Conservation (phyloP, 2,329 filamentous ascomycete genomes). For the Helotiales sp. region DNA sequence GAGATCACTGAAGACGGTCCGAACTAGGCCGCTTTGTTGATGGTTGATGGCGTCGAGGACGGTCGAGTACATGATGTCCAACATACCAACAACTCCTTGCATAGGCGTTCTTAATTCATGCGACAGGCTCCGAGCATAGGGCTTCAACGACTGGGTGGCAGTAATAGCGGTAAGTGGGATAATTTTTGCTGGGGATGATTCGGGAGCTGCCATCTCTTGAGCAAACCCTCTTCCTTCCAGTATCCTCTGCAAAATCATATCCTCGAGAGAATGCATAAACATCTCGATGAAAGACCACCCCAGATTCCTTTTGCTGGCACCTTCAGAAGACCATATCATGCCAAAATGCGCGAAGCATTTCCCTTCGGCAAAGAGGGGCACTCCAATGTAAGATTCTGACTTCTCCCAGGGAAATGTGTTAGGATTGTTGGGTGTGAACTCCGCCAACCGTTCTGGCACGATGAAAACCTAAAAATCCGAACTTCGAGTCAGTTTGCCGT, state of each 20-base stretch:
- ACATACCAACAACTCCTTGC: constrained; percentile 77
- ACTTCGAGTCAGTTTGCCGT: not conserved
- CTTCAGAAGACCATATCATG: constrained; percentile 71
- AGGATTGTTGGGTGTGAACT: constrained; percentile 64
- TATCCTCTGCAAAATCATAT: constrained; percentile 64
- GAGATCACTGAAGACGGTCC: constrained; percentile 63
- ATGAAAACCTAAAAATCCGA: constrained; percentile 55
- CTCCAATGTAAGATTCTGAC: constrained; percentile 69
- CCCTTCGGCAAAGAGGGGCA: constrained; percentile 67
- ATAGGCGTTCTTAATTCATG: constrained; percentile 76
- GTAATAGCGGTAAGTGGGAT: constrained; percentile 61
- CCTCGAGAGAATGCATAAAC: constrained; percentile 70
- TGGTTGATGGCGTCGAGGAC: constrained; percentile 68
- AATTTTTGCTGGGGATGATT: constrained; percentile 45
- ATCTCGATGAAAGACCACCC: constrained; percentile 72
- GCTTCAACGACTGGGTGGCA: constrained; percentile 68
- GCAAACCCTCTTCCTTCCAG: constrained; percentile 56
- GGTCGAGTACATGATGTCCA: constrained; percentile 77
- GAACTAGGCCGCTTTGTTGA: constrained; percentile 54
- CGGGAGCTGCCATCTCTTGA: constrained; percentile 40
- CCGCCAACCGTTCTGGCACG: constrained; percentile 64
- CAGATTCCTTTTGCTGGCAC: constrained; percentile 58
- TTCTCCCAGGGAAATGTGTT: constrained; percentile 60
- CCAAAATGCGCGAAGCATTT: constrained; percentile 74
- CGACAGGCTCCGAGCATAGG: constrained; percentile 73